phyloP scores from a whole-genome alignment of 371 early-diverging fungal species.

The Sporodiniella umbellata region DNA sequence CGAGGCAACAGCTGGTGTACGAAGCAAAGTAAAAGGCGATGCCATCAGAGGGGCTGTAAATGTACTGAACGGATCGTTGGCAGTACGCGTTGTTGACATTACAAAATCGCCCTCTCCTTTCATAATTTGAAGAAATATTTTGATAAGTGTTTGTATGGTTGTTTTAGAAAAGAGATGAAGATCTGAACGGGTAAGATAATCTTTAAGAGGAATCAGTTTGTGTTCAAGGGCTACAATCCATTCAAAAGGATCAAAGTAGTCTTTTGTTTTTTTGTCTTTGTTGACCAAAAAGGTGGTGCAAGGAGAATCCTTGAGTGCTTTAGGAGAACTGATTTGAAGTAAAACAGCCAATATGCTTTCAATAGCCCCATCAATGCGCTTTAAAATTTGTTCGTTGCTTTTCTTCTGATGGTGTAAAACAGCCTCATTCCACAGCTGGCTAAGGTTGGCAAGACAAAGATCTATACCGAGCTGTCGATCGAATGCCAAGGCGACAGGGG shows the following conservation, averaged over 20 bases:
- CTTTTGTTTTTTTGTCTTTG: conserved; percentile 51
- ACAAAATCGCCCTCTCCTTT: conserved; percentile 59
- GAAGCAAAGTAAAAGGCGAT: conserved; percentile 37
- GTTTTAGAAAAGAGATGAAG: conserved; percentile 43
- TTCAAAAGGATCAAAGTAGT: conserved; percentile 69
- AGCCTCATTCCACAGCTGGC: conserved; percentile 54
- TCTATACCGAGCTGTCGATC: conserved; percentile 62
- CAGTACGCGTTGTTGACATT: conserved; percentile 8
- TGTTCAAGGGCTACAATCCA: conserved; percentile 62
- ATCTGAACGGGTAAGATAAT: conserved; percentile 38
- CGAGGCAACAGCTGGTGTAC: conserved; percentile 47
- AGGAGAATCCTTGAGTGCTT: conserved; percentile 69
- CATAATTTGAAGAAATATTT: conserved; percentile 62
- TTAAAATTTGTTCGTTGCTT: conserved; percentile 5
- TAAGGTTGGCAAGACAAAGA: conserved; percentile 51
- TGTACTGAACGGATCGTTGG: conserved; percentile 28
- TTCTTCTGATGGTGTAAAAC: no score
- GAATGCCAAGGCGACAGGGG: conserved; percentile 67
- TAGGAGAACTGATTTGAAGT: conserved; percentile 56
- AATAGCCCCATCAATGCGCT: conserved; percentile 40
- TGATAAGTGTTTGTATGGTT: conserved; percentile 51
- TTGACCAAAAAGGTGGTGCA: conserved; percentile 57
- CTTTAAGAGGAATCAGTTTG: conserved; percentile 47
- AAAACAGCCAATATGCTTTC: conserved; percentile 61
- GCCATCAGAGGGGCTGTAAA: conserved; percentile 22